Conservation (phyloP, 1,284 basidiomycete species). For the Phellopilus nigrolimitatus region DNA sequence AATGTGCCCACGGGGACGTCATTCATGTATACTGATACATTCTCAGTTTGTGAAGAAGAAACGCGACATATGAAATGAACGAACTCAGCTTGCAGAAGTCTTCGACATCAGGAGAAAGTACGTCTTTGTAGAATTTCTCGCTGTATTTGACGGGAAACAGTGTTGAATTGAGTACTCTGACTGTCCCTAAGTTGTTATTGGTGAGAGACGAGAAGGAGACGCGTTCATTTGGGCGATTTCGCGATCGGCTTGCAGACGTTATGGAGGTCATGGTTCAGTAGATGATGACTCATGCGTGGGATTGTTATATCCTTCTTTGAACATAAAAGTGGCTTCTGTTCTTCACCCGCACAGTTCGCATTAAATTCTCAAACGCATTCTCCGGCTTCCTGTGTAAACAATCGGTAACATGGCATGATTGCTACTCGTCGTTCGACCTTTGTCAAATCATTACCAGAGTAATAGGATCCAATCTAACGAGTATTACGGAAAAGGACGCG, state of each 20-base stretch:
- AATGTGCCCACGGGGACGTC: slow-evolving; percentile 80
- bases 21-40: slow-evolving; percentile 69
- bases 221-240: slow-evolving; percentile 30
- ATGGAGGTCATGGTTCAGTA: slow-evolving; percentile 7
- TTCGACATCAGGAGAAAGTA: slow-evolving; percentile 65
- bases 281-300: not conserved
- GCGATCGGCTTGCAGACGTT: not conserved
- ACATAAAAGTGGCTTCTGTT: no score
- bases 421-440: no score
- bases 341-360: no score
- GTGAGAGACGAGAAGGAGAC: slow-evolving; percentile 70
- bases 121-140: slow-evolving; percentile 75
- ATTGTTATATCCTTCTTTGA: not conserved
- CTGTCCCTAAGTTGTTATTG: slow-evolving; percentile 75
- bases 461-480: no score
- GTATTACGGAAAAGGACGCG: no score
- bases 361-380: no score
- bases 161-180: slow-evolving; percentile 75
- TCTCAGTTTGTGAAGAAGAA: not conserved
- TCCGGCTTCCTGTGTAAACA: no score
- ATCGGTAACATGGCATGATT: no score
- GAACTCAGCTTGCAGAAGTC: slow-evolving; percentile 76
- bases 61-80: slow-evolving; percentile 22
- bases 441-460: no score
- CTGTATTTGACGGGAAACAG: slow-evolving; percentile 79